Base-by-base conservation (phyloP, 768 basidiomycete species). In the Boletus bicolor region DNA sequence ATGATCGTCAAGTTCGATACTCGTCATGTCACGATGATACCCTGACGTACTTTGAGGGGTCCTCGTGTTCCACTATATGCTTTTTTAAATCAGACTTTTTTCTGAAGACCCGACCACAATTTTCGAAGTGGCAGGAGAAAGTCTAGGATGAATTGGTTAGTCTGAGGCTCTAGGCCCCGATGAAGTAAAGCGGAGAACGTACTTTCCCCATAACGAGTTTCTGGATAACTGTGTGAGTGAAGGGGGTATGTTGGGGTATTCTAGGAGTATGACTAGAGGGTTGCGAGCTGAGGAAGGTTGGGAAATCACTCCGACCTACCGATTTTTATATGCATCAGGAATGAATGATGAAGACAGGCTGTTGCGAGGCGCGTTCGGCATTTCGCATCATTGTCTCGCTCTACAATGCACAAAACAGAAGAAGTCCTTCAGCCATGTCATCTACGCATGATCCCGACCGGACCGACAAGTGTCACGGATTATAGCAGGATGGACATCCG, bases 171-270 rank as follows among this genome's bases (percentile, higher is more conserved):
- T 24, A 3, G 21, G 21, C 35, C 19, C 5, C 32, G 5, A 49
- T 34, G 7, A 38, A 24, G 39, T 19, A 1, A n/a, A 38, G 14
- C 1, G 35, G 38, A 19, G 15, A 21, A 14, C 55, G 4, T 41
- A 55, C 62, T 17, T 59, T 59, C 1, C 34, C 5, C 60, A 56
- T 62, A 17, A 37, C 9, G 6, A 2, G 34, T 24, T 38, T 14
- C 9, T 21, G 6, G n/a, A 37, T 2, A 19, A 12, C 7, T 10
- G 34, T 9, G n/a, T 12, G 15, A 5, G 41, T 7, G 19, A 39
- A 6, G 14, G 21, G 21, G 19, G 19, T 9, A 26, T 21, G 21
- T 24, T 24, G 21, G 21, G 21, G 21, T 24, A 9, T 44, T 36
- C 21, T 11, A 10, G 5, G 48, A 39, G 24, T 1, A n/a, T 8